Evolutionary conservation across 768 basidiomycete genomes (phyloP).

Genomic region (Pleurotus ostreatus): DNA sequence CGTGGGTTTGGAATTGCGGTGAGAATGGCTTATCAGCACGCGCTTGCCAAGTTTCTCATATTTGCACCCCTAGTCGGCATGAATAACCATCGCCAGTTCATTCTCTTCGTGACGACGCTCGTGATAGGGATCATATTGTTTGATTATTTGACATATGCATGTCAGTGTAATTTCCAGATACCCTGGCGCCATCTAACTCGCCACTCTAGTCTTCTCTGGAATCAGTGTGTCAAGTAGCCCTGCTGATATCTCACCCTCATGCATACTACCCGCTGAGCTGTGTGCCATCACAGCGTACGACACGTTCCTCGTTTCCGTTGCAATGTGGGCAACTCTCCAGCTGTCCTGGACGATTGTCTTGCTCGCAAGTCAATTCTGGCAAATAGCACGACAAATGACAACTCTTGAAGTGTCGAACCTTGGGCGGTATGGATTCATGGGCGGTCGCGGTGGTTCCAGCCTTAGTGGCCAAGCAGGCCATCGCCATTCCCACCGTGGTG

Average conservation of each 20-base stretch:
- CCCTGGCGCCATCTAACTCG: not conserved
- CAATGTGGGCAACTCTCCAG: constrained; percentile 86
- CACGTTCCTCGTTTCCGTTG: constrained; percentile 79
- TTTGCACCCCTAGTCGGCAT: constrained; percentile 60
- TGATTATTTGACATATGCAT: constrained; percentile 79
- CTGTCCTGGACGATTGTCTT: constrained; percentile 93
- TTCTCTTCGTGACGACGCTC: constrained; percentile 86
- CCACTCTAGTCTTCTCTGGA: constrained; percentile 50
- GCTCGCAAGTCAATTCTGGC: constrained; percentile 84
- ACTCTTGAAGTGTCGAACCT: constrained; percentile 95
- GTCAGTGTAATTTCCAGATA: constrained; percentile 41
- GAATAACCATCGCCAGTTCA: constrained; percentile 94
- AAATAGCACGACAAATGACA: constrained; percentile 91
- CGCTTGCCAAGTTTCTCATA: not conserved
- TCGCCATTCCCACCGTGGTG: constrained; percentile 40
- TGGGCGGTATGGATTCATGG: constrained; percentile 95
- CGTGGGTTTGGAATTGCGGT: constrained; percentile 99
- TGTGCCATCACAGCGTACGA: constrained; percentile 73
- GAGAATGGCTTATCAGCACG: constrained; percentile 21
- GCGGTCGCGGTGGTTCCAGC: constrained; percentile 74
- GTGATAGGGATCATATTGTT: constrained; percentile 79
- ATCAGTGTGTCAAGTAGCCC: constrained; percentile 32
- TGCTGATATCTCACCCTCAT: constrained; percentile 49
- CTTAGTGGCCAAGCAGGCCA: constrained; percentile 77
- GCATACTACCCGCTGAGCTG: constrained; percentile 62